Conservation (phyloP, 164 flowering plant genomes). For the Magnolia sinica region DNA sequence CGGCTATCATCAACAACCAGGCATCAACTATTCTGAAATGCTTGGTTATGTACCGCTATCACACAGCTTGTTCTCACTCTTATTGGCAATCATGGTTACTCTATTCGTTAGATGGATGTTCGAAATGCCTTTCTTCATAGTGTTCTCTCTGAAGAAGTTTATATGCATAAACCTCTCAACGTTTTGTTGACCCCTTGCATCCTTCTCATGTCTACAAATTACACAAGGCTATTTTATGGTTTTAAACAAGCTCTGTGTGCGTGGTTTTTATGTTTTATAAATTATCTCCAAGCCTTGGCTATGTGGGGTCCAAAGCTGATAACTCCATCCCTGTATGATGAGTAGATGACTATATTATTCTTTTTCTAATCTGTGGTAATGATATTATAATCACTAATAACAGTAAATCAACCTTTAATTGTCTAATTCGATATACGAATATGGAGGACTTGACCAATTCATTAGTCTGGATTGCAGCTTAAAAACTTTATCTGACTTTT, state of each 20-base stretch:
- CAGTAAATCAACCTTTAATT: neutral
- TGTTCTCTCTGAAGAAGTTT: slow-evolving; percentile 1
- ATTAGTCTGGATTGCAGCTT: no score
- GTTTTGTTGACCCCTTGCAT: neutral
- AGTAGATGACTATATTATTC: neutral
- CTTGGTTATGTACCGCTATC: neutral
- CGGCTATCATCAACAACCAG: neutral
- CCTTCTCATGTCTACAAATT: neutral
- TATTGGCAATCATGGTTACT: neutral
- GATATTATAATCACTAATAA: neutral
- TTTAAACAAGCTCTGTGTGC: neutral
- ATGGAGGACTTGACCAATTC: no score
- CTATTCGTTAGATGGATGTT: neutral
- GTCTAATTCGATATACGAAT: no score
- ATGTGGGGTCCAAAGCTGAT: neutral
- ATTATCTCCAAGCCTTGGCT: neutral
- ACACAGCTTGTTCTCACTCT: neutral
- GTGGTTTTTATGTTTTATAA: neutral
- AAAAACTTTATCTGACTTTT: no score
- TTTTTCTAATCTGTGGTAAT: neutral
- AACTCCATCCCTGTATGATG: neutral
- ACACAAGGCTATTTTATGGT: neutral
- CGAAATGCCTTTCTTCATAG: neutral
- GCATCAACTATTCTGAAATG: neutral
- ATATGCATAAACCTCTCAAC: neutral